Base-by-base conservation (phyloP, 164 flowering plant species). In the Aristolochia californica region DNA sequence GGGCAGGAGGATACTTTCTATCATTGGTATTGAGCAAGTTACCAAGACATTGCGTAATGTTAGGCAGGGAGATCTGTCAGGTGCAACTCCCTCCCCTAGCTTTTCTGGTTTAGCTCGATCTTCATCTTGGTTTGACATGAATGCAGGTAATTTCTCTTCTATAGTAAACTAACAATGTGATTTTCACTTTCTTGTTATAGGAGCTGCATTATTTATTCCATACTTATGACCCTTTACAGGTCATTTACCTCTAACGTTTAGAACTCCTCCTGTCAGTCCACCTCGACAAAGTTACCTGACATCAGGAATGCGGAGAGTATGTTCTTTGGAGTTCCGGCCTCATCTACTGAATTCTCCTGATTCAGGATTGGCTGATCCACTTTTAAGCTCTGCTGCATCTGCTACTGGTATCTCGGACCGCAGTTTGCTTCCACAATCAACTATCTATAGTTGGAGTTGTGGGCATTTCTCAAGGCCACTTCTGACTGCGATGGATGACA, bases 241-340 rank as follows among this genome's bases (percentile, higher is more conserved):
- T 61, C 90, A 82, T 68, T 60, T 85, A 66, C 89, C 98, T 27
- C 60, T 87, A 68, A 81, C 91, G 53, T 93, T 93, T 70, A 80
- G 97, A 77, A 93, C 97, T 63, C 99, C 99, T 63, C 99, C 99
- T 55, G 99, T 93, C 43, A 93, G 99, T 64, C 99, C 99, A 55
- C 99, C 99, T 53, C 74, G 85, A 48, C 79, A 72, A 55, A 83
- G 69, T 75, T 82, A 75, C 64, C 64, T 87, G 61, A 71, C 85
- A 9, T 16, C 62, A 5, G 87, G 95, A 72, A 83, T 93, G 76
- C 77, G 98, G 20, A 86, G 99, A 74, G 97, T 87, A 54, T 85
- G 72, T 53, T 93, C 97, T 49, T 69, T 89, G 53, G 99, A 93
- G 73, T 93, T 93, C 71, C 78, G 89, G 72, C 96, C 97, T 21